phyloP scores from a whole-genome alignment of 805 yeast species.

The Yarrowia divulgata region DNA sequence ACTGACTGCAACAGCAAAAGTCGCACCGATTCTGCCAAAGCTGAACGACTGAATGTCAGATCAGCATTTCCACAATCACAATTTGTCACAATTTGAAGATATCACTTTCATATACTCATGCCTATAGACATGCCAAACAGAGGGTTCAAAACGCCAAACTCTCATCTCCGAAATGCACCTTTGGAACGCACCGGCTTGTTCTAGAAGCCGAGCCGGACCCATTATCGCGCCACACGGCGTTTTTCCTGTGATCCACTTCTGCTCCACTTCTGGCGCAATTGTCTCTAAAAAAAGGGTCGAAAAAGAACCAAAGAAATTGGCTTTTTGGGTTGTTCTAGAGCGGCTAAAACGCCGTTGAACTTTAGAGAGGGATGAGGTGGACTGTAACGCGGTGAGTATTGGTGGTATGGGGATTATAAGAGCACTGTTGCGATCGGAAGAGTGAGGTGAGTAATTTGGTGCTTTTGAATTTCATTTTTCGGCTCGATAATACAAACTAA shows the following conservation, averaged over 20 bases:
- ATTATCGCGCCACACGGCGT: slow-evolving; percentile 2
- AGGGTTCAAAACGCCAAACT: too few relatives aligned
- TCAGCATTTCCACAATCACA: too few relatives aligned
- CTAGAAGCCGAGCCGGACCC: background rate
- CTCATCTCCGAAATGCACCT: background rate
- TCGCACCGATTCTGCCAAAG: too few relatives aligned
- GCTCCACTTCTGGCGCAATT: slow-evolving; percentile 19
- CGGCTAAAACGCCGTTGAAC: background rate
- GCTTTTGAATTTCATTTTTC: too few relatives aligned
- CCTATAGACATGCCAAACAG: too few relatives aligned
- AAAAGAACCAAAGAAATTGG: background rate
- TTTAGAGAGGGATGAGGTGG: background rate
- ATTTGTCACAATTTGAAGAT: too few relatives aligned
- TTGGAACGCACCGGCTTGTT: background rate
- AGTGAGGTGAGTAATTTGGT: background rate
- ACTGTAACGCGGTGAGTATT: background rate
- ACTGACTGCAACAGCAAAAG: too few relatives aligned
- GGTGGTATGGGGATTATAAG: too few relatives aligned
- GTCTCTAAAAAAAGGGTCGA: background rate
- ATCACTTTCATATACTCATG: too few relatives aligned
- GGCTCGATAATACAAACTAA: too few relatives aligned
- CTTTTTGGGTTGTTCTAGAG: background rate
- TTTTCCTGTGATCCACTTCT: slow-evolving; percentile 1
- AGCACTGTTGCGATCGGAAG: background rate
- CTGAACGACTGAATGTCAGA: too few relatives aligned